These are phyloP conservation scores for Chrysanthemum makinoi DNA, from an alignment of 129 eudicot species.

Conservation along the genomic window DNA sequence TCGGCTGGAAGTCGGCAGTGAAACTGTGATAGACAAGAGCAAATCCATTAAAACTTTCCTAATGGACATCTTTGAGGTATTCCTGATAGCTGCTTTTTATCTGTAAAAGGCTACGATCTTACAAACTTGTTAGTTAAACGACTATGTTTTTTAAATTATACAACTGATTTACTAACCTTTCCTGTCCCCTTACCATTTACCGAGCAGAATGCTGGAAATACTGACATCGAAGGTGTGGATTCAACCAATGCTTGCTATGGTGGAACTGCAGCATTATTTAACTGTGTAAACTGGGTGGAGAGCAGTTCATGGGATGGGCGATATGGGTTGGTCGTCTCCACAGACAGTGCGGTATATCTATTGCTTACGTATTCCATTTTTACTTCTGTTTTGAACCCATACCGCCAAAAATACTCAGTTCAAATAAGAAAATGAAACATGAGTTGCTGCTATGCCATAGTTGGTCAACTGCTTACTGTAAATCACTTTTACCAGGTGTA, in stretches of 20 bases:
- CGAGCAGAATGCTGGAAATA: slow-evolving; percentile 46
- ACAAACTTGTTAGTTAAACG: too few species aligned
- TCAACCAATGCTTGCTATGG: slow-evolving; percentile 97
- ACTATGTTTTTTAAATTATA: too few species aligned
- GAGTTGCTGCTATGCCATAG: too few species aligned
- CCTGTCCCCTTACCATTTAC: too few species aligned
- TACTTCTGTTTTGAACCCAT: neutral
- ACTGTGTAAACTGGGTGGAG: slow-evolving; percentile 98
- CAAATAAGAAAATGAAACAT: neutral
- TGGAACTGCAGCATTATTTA: slow-evolving; percentile 95
- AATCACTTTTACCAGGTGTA: slow-evolving; percentile 58
- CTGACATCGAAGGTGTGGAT: slow-evolving; percentile 98
- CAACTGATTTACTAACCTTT: too few species aligned
- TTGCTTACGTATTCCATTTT: slow-evolving; percentile 12
- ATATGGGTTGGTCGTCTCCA: slow-evolving; percentile 95
- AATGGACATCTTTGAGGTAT: slow-evolving; percentile 87
- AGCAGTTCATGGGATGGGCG: slow-evolving; percentile 98
- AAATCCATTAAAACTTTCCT: slow-evolving; percentile 96
- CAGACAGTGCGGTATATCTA: slow-evolving; percentile 87
- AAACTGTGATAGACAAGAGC: slow-evolving; percentile 97
- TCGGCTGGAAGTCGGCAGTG: slow-evolving; percentile 98
- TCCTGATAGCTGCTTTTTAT: neutral
- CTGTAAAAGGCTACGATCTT: too few species aligned
- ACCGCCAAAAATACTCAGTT: too few species aligned
- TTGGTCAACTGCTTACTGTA: slow-evolving; percentile 18